These are phyloP conservation scores for Drechslerella stenobrocha DNA, from an alignment of 2,329 filamentous ascomycete genomes.

Conservation along the genomic window DNA sequence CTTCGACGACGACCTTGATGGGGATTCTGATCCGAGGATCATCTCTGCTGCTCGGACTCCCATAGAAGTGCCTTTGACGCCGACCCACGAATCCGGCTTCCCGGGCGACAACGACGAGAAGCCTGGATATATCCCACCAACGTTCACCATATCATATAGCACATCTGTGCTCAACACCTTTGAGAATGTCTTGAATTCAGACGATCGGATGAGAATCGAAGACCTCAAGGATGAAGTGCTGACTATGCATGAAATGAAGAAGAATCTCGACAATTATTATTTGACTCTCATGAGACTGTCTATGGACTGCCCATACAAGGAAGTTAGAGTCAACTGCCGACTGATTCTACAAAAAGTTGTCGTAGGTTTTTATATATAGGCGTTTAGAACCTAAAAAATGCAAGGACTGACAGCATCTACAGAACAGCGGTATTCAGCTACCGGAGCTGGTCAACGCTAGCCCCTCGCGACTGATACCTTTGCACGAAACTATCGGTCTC, in stretches of 20 bases:
- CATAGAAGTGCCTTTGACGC: slow-evolving; percentile 32
- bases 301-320: slow-evolving; percentile 51
- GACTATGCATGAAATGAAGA: slow-evolving; percentile 51
- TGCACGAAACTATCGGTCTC: slow-evolving; percentile 51
- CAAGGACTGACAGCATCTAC: slow-evolving; percentile 6
- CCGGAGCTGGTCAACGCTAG: slow-evolving; percentile 50
- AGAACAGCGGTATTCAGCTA: slow-evolving; percentile 50
- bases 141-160: slow-evolving; percentile 43
- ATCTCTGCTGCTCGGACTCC: slow-evolving; percentile 35
- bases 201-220: slow-evolving; percentile 38
- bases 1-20: slow-evolving; percentile 43
- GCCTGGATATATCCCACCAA: slow-evolving; percentile 39
- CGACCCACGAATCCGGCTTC: slow-evolving; percentile 39
- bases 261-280: slow-evolving; percentile 52
- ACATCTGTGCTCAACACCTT: slow-evolving; percentile 30
- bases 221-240: slow-evolving; percentile 50
- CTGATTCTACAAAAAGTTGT: slow-evolving; percentile 50
- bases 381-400: neutral
- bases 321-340: slow-evolving; percentile 50
- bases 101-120: slow-evolving; percentile 22
- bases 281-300: slow-evolving; percentile 50
- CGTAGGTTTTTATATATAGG: slow-evolving; percentile 28
- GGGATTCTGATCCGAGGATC: slow-evolving; percentile 38
- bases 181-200: slow-evolving; percentile 24
- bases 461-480: slow-evolving; percentile 50